Base-by-base conservation (phyloP, 2,329 filamentous ascomycete species). In the Talaromyces sp. region DNA sequence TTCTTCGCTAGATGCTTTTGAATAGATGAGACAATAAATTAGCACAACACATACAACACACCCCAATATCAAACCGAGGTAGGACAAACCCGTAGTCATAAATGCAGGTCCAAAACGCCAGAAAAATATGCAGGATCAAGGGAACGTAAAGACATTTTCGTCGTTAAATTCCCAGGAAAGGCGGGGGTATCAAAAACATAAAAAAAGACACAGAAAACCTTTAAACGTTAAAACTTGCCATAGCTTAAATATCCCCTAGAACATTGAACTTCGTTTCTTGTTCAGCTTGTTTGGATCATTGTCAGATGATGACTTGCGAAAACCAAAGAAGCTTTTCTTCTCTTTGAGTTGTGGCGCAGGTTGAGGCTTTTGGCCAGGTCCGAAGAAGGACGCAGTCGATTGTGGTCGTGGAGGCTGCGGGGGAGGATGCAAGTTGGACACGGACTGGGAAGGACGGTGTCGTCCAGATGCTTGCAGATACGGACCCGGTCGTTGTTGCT, bases 241-340 rank as follows among this genome's bases (percentile, higher is more conserved):
- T n/a, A n/a, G 14, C n/a, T 17, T 17, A 35, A 35, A 17, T 31
- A 5, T 17, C n/a, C 9, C 52, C 56, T 54, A 80, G 65, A 80
- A 80, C 68, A 80, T 77, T 35, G 77, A 77, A 69, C 78, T 80
- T 66, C 74, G 70, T 69, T 81, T 80, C 67, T 77, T 79, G 50
- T 68, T 65, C 55, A 80, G 61, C 59, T 74, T 76, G 31, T 65
- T 65, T 10, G 64, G 65, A 49, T 77, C 75, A 21, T 71, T 70
- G 21, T 73, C 70, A 11, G 57, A 55, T 19, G 59, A 58, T 4
- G 68, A 69, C 35, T 72, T 70, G 24, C 72, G 68, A 53, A 80
- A 75, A 3, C 75, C 73, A 65, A 80, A 80, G 68, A 80, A 78
- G 41, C 75, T 78, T 63, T 76, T 78, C 63, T 75, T 78, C 58